phyloP scores from a whole-genome alignment of 108 stramenopile species.

The Cafeteria roenbergensis region DNA sequence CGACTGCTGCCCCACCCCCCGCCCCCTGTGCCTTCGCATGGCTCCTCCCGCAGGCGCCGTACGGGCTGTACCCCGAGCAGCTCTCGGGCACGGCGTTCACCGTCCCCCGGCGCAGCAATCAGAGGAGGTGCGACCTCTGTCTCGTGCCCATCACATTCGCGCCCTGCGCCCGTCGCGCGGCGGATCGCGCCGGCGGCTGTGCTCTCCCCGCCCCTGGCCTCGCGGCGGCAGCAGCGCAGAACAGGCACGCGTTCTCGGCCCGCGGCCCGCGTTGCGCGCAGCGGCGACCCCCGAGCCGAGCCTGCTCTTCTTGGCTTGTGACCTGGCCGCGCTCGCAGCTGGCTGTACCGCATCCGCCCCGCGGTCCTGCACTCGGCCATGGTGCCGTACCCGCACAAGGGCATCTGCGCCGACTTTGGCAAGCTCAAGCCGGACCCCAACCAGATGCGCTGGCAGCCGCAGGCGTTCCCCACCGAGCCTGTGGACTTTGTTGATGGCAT shows the following conservation, averaged over 20 bases:
- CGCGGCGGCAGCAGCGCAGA: no score
- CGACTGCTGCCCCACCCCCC: no score
- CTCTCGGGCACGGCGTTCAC: constrained; percentile 81
- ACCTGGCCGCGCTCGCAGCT: background rate
- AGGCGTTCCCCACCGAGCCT: constrained; percentile 21
- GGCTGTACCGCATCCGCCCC: constrained; percentile 37
- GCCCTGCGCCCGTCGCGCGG: no score
- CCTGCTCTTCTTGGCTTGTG: background rate
- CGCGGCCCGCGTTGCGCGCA: no score
- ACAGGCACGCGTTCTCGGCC: no score
- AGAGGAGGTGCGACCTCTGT: constrained; percentile 48
- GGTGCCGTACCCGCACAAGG: background rate
- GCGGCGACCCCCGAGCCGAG: no score
- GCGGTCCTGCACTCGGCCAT: constrained; percentile 23
- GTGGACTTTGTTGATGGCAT: constrained; percentile 55
- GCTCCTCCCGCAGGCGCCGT: constrained; percentile 43
- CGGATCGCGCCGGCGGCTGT: no score
- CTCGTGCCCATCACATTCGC: constrained; percentile 43
- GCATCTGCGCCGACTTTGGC: constrained; percentile 1
- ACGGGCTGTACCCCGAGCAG: constrained; percentile 70
- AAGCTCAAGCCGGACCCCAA: background rate
- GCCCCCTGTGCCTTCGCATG: no score
- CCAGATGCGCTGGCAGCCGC: constrained; percentile 63
- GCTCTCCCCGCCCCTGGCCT: no score
- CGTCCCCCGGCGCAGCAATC: constrained; percentile 57